Evolutionary conservation across 129 eudicot species (phyloP).

Genomic region (Ambrosia trifida): DNA sequence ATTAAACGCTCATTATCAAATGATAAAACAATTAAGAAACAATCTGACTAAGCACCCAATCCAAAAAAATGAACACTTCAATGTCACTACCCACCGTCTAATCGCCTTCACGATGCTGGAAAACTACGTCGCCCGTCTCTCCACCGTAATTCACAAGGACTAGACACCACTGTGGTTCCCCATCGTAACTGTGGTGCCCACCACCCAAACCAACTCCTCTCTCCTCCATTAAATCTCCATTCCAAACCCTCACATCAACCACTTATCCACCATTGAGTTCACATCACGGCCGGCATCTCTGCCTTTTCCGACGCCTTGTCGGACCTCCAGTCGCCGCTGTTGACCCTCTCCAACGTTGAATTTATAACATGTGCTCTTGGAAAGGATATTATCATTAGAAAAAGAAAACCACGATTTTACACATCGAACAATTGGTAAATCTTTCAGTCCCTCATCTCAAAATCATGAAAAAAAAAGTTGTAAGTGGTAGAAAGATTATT

Average conservation of each 20-base stretch:
- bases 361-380: conserved; percentile 69
- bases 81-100: conserved; percentile 33
- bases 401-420: conserved; percentile 47
- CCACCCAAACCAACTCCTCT: conserved; percentile 53
- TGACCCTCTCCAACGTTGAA: conserved; percentile 42
- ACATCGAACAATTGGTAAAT: conserved; percentile 40
- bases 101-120: conserved; percentile 83
- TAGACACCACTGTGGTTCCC: conserved; percentile 90
- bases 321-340: conserved; percentile 32
- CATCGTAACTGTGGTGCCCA: conserved; percentile 64
- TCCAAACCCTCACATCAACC: conserved; percentile 31
- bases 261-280: conserved; percentile 79
- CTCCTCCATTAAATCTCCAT: conserved; percentile 41
- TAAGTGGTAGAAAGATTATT: conserved; percentile 65
- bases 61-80: conserved; percentile 1
- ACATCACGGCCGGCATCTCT: conserved; percentile 77
- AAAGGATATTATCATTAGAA: conserved; percentile 52
- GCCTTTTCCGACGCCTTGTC: conserved; percentile 58
- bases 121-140: conserved; percentile 69
- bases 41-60: neutral
- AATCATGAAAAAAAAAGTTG: conserved; percentile 65
- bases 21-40: no score
- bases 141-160: conserved; percentile 51
- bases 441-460: conserved; percentile 54
- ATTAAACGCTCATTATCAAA: no score